These are phyloP conservation scores for Rhynchosporium graminicola DNA, from an alignment of 2,329 filamentous ascomycete species.

Conservation along the genomic window DNA sequence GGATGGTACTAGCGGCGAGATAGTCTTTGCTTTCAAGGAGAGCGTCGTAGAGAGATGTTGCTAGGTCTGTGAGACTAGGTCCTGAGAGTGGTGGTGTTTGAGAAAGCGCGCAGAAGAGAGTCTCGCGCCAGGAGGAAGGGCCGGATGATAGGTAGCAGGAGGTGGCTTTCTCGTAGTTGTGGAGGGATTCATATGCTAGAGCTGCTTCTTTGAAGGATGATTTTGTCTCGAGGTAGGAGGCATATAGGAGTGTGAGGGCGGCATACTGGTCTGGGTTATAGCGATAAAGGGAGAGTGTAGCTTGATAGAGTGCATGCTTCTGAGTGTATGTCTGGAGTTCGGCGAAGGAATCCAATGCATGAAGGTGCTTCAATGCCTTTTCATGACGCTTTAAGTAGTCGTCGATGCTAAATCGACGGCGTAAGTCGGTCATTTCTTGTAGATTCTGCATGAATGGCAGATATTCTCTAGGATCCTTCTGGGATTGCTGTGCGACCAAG, in stretches of 20 bases:
- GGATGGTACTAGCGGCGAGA: conserved; percentile 73
- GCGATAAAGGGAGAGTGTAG: conserved; percentile 78
- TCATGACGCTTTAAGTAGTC: conserved; percentile 75
- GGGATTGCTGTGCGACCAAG: conserved; percentile 90
- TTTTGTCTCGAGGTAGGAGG: conserved; percentile 70
- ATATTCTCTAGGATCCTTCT: conserved; percentile 94
- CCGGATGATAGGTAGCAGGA: conserved; percentile 82
- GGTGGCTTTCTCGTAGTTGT: conserved; percentile 72
- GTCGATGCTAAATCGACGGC: conserved; percentile 82
- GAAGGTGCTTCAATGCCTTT: conserved; percentile 79
- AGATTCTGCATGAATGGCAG: conserved; percentile 90
- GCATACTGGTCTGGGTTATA: conserved; percentile 71
- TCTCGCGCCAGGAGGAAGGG: conserved; percentile 80
- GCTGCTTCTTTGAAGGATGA: conserved; percentile 86
- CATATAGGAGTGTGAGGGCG: conserved; percentile 76
- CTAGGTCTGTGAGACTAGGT: conserved; percentile 65
- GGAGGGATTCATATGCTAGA: conserved; percentile 85
- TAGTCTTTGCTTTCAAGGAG: conserved; percentile 85
- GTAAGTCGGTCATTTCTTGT: conserved; percentile 69
- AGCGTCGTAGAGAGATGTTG: conserved; percentile 73
- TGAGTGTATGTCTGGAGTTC: conserved; percentile 77
- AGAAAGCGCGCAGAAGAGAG: conserved; percentile 75
- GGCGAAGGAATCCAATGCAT: conserved; percentile 71
- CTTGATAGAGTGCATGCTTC: conserved; percentile 77
- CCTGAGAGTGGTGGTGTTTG: conserved; percentile 60